Evolutionary conservation across 179 eudicot genomes (phyloP).

Genomic region (Spergularia azorica): DNA sequence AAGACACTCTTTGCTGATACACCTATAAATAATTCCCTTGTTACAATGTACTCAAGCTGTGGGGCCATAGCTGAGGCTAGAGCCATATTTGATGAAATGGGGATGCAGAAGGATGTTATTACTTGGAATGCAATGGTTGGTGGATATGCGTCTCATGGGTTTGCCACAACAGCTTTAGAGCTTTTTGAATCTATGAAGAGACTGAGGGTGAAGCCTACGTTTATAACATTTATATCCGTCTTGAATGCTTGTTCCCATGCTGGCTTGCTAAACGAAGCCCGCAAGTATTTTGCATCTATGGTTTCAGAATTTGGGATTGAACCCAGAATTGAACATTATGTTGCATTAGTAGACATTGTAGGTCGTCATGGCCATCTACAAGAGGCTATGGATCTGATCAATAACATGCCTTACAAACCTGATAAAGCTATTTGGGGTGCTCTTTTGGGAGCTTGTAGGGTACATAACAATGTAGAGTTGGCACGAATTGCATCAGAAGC

Average conservation of each 20-base stretch:
- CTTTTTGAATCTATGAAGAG: conserved; percentile 54
- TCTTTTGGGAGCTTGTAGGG: conserved; percentile 50
- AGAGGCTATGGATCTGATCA: conserved; percentile 53
- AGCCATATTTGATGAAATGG: conserved; percentile 48
- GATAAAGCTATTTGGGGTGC: conserved; percentile 60
- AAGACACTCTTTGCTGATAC: conserved; percentile 44
- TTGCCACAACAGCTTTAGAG: conserved; percentile 45
- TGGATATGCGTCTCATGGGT: conserved; percentile 65
- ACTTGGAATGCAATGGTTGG: conserved; percentile 75
- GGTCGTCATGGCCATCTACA: conserved; percentile 54
- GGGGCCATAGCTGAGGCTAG: conserved; percentile 50
- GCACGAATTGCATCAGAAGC: conserved; percentile 52
- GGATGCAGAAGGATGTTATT: conserved; percentile 44
- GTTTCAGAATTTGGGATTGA: conserved; percentile 45
- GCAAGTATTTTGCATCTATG: conserved; percentile 49
- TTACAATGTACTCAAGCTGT: conserved; percentile 67
- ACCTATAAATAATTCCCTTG: conserved; percentile 55
- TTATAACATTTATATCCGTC: conserved; percentile 56
- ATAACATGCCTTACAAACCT: conserved; percentile 47
- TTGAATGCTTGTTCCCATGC: conserved; percentile 56
- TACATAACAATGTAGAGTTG: conserved; percentile 52
- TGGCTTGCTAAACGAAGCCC: conserved; percentile 49
- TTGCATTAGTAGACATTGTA: conserved; percentile 42
- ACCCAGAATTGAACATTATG: conserved; percentile 56
- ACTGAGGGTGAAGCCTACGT: conserved; percentile 40